Evolutionary conservation across 108 stramenopile genomes (phyloP).

Genomic region (Cyclotella distinguenda): DNA sequence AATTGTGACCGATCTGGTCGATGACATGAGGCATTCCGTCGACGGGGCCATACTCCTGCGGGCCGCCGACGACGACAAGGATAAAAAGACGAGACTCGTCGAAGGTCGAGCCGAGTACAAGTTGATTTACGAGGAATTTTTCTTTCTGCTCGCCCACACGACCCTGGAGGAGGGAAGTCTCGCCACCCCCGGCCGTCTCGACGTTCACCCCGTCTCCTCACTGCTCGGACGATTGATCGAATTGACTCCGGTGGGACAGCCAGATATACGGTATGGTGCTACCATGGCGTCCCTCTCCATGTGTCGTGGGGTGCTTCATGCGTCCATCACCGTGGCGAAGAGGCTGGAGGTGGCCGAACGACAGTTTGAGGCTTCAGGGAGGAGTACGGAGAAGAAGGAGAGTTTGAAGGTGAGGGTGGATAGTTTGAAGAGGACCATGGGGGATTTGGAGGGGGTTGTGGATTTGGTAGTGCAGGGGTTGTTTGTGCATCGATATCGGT

Average conservation of each 20-base stretch:
- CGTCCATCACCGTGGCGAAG: constrained; percentile 45
- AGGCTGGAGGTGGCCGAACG: constrained; percentile 57
- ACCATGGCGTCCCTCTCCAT: constrained; percentile 65
- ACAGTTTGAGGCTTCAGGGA: constrained; percentile 50
- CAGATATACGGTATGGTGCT: constrained; percentile 74
- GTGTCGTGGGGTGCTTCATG: constrained; percentile 61
- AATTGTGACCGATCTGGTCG: constrained; percentile 66
- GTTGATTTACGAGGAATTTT: constrained; percentile 77
- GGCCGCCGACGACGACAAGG: neutral
- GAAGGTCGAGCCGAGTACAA: constrained; percentile 50
- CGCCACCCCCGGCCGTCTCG: constrained; percentile 54
- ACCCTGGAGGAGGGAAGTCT: constrained; percentile 53
- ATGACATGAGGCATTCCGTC: constrained; percentile 72
- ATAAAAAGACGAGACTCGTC: constrained; percentile 24
- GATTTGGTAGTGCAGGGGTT: constrained; percentile 60
- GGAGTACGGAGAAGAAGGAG: constrained; percentile 46
- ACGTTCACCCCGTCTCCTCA: constrained; percentile 66
- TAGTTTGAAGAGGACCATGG: constrained; percentile 52
- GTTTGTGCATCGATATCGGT: constrained; percentile 77
- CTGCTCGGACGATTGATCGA: constrained; percentile 61
- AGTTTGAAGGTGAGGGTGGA: constrained; percentile 57
- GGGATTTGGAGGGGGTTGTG: constrained; percentile 67
- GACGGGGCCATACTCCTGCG: constrained; percentile 42
- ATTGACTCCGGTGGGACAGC: constrained; percentile 73
- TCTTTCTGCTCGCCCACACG: constrained; percentile 63